Percentiles rank a stretch among this genome's conserved stretches.
phyloP scores from a whole-genome alignment of 2,329 filamentous ascomycete species.

The Paraphoma sp. region DNA sequence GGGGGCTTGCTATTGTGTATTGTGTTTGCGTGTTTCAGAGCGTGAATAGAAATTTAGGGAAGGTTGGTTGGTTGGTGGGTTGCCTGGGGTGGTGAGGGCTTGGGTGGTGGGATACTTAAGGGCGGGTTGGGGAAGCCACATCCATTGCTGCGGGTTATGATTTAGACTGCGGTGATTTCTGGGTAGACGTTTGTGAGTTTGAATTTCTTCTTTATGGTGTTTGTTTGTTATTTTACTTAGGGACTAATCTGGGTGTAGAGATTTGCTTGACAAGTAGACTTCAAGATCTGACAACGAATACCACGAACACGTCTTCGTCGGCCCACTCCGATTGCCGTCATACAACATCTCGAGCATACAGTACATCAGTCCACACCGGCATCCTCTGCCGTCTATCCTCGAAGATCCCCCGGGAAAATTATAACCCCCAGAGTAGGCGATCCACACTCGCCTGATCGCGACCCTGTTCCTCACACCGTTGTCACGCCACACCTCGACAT shows the following conservation, averaged over 20 bases:
- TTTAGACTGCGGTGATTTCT: neutral
- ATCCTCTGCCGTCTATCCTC: conserved; percentile 8
- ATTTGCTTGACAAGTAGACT: neutral
- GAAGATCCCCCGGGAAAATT: conserved; percentile 24
- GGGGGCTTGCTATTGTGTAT: conserved; percentile 31
- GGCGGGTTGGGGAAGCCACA: neutral
- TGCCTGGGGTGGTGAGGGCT: neutral
- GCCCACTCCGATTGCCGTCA: neutral
- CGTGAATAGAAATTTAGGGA: conserved; percentile 20
- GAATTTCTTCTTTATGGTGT: too few relatives aligned
- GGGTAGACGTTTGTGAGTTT: neutral
- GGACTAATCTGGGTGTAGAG: neutral
- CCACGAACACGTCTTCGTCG: neutral
- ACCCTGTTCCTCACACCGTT: conserved; percentile 30
- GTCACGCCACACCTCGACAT: conserved; percentile 38
- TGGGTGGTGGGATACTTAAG: neutral
- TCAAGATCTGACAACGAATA: neutral
- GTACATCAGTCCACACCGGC: conserved; percentile 3
- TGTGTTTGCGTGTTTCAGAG: conserved; percentile 23
- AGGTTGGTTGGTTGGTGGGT: neutral
- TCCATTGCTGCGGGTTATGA: neutral
- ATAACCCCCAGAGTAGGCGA: conserved; percentile 23
- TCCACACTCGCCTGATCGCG: conserved; percentile 27
- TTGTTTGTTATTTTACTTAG: too few relatives aligned
- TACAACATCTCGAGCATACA: neutral